Percentiles rank a stretch among this genome's conserved stretches.
Conservation (phyloP, 192 early-diverging fungal species). For the Gamsiella multidivaricata region DNA sequence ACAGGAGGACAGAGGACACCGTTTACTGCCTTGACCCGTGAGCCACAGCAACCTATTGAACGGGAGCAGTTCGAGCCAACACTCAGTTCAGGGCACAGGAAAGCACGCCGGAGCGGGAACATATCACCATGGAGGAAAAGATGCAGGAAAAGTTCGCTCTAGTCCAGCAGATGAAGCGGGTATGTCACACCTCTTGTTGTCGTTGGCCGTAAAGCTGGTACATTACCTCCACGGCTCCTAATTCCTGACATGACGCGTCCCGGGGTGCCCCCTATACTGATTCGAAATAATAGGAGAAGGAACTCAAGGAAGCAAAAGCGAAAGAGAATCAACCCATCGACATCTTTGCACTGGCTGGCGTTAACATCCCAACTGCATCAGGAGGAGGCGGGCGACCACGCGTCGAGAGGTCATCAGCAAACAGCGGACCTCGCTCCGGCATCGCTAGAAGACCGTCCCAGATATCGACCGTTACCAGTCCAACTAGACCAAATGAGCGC, state of each 20-base stretch:
- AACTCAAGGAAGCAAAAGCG: conserved; percentile 39
- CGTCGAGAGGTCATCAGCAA: background rate
- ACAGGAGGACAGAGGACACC: no score
- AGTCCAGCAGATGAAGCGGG: conserved; percentile 50
- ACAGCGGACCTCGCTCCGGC: background rate
- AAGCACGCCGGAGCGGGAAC: background rate
- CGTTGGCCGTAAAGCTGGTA: no score
- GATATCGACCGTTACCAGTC: background rate
- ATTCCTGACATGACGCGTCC: background rate
- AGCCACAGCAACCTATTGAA: background rate
- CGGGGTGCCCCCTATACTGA: background rate
- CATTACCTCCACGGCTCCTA: background rate
- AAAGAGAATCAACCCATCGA: conserved; percentile 47
- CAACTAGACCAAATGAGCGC: background rate
- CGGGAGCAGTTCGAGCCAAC: background rate
- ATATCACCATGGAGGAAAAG: conserved; percentile 28
- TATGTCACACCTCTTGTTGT: conserved; percentile 2
- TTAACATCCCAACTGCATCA: conserved; percentile 21
- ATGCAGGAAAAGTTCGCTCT: conserved; percentile 51
- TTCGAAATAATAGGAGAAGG: conserved; percentile 31
- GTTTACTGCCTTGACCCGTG: no score
- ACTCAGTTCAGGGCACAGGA: no score
- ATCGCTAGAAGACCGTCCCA: background rate
- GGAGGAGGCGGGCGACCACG: conserved; percentile 12
- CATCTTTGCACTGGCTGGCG: conserved; percentile 46